Evolutionary conservation across 208 protist genomes (phyloP), one percentile per base, ranked within the genome.

Genomic region (Paratrypanosoma confusum): DNA sequence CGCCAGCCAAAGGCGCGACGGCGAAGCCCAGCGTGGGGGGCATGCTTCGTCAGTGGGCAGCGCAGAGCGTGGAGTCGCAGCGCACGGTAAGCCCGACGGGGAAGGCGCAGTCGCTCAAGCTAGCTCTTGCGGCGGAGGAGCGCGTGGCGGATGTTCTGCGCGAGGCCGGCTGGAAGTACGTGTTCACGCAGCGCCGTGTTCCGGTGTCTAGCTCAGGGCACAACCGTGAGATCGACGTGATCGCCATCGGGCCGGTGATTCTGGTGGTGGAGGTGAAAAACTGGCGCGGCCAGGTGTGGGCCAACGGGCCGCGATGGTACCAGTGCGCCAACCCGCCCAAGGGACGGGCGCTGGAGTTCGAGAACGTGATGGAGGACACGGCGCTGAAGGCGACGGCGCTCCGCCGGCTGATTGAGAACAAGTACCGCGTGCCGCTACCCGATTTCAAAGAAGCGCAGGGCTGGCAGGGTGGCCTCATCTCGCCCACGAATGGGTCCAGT

Each of bases 241-340:
- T 93, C 31, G 83, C 80, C 0, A 71, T 93, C 4, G 80, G 77
- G 3, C 70, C 69, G 10, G 57, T 86, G 29, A 47, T 93, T 11
- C 66, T 90, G 7, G 83, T 93, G 16, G 65, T 93, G 4, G 83
- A 93, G 57, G 83, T 93, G 38, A 93, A 93, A 54, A 60, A 93
- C 49, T 93, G 83, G 80, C 76, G 73, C n/a, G 83, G 83, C 23
- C 60, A 68, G n/a, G 77, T 93, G 34, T 93, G 83, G 80, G 72
- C 71, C 40, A 84, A 89, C 33, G 83, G 83, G 3, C 55, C 58
- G 6, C 64, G 68, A 18, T 93, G 83, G 83, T 93, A 73, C 53
- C 83, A 93, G 50, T 54, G 57, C 32, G 56, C 71, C 32, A 63
- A 67, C 51, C 10, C 20, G 10, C 7, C 39, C 48, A 21, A 57